Base-by-base conservation (phyloP, 164 flowering plant genomes). In the Nymphaea thermarum region DNA sequence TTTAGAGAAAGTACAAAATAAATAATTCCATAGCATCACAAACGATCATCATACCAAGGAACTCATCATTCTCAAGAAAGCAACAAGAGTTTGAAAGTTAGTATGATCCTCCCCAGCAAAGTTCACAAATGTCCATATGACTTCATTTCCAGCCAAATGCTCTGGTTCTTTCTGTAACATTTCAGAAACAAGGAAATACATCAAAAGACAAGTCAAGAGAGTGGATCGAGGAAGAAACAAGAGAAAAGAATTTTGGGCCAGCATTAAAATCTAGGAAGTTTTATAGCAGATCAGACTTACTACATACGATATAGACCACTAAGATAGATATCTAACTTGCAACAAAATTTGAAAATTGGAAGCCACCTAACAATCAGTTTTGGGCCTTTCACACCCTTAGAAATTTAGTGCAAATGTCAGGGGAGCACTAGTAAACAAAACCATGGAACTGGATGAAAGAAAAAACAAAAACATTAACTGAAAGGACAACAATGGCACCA, bases 101-200 rank as follows among this genome's bases (percentile, higher is more conserved):
- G 88, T 86, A 78, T 91, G 98, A 78, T 90, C 98, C 75, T 95
- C 99, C 68, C 99, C 99, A 72, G 99, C 91, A 83, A 88, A 91
- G 78, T 82, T 87, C 43, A 89, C 91, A 78, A 95, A 92, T 17
- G 96, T 95, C 99, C 98, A 95, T 77, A 95, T 67, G 14, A 86
- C 98, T 72, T 95, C 99, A 78, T 92, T 95, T 66, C 90, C 94
- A 71, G 94, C 85, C 77, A 95, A 71, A 18, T 91, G 78, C 77
- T 90, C 96, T 12, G 98, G 98, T 73, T 90, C 98, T 72, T 84
- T 91, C 98, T 95, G 89, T 55, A 61, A 14, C 8, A 11, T 60
- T 36, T 45, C 44, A 61, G 41, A 61, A 61, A 62, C 59, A 69
- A 44, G 64, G 45, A 14, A 42, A 53, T 42, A n/a, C 43, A 60